These are phyloP conservation scores for Asterella californica DNA, from an alignment of 225 moss, liverwort and hornwort species.

Conservation along the genomic window DNA sequence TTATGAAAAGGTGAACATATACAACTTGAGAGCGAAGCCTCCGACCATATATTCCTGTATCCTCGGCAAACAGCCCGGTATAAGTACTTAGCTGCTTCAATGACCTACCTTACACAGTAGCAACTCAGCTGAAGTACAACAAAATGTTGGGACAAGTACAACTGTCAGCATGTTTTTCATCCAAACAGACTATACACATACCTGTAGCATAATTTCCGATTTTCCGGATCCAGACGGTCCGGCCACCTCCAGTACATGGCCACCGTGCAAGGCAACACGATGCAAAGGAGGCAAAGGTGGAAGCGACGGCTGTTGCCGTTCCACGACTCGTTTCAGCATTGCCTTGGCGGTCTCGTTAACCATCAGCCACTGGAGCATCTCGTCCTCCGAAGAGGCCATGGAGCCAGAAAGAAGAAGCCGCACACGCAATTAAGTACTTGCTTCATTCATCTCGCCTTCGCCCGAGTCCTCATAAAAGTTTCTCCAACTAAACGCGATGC, in stretches of 20 bases:
- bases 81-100: not conserved
- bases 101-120: not conserved
- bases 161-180: too few species aligned
- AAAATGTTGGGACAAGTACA: not conserved
- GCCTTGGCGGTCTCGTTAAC: slow-evolving; percentile 37
- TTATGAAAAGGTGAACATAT: not conserved
- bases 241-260: slow-evolving; percentile 47
- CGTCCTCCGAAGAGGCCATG: slow-evolving; percentile 19
- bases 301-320: slow-evolving; percentile 38
- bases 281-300: slow-evolving; percentile 41
- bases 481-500: not conserved
- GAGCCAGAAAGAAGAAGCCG: not conserved
- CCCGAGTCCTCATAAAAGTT: not conserved
- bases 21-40: not conserved
- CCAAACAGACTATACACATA: not conserved
- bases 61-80: not conserved
- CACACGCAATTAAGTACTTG: not conserved
- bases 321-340: slow-evolving; percentile 39
- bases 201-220: slow-evolving; percentile 52
- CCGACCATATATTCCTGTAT: not conserved
- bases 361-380: slow-evolving; percentile 37
- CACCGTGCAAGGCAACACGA: slow-evolving; percentile 38
- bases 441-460: not conserved
- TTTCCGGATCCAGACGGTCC: slow-evolving; percentile 45
- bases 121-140: not conserved